A percentile compares a stretch with the other conserved stretches of the same genome.
phyloP scores from a whole-genome alignment of 2,329 filamentous ascomycete species.

The Botrytis cinerea region DNA sequence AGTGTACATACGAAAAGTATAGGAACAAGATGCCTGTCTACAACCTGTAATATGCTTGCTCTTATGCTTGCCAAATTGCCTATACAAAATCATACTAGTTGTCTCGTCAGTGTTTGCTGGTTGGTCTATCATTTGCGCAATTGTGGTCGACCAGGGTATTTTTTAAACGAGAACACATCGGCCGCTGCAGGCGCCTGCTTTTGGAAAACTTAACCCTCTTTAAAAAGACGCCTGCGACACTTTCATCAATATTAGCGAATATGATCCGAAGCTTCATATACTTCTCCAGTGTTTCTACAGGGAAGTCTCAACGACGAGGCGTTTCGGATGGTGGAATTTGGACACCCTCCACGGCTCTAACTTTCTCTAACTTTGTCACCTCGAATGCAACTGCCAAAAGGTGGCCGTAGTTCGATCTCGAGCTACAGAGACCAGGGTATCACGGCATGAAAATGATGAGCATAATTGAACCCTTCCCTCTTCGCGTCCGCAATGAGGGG shows the following conservation, averaged over 20 bases:
- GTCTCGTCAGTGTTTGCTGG: constrained; percentile 11
- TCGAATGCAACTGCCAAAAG: constrained; percentile 12
- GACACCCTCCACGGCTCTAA: constrained; percentile 7
- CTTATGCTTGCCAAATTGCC: constrained; percentile 9
- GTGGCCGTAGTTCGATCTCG: constrained; percentile 19
- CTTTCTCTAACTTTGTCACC: constrained; percentile 7
- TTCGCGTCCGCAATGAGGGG: constrained; percentile 12
- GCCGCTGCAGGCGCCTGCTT: constrained; percentile 26
- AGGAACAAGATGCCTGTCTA: constrained; percentile 18
- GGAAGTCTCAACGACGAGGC: constrained; percentile 10
- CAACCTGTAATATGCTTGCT: constrained; percentile 8
- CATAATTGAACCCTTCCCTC: constrained; percentile 3
- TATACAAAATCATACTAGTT: constrained; percentile 3
- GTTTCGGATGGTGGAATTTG: constrained; percentile 16
- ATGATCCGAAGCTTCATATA: constrained; percentile 17
- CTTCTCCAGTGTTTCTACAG: constrained; percentile 23
- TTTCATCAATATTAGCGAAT: constrained; percentile 21
- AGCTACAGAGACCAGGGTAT: constrained; percentile 19
- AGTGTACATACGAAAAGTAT: constrained; percentile 5
- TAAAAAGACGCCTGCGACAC: constrained; percentile 14
- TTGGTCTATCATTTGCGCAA: constrained; percentile 25
- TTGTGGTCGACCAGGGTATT: constrained; percentile 14
- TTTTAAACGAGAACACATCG: constrained; percentile 22
- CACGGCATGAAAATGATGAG: constrained; percentile 20
- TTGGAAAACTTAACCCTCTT: constrained; percentile 16